Evolutionary conservation across 2,329 filamentous ascomycete species (phyloP).

Genomic region (Aureobasidium sp.): DNA sequence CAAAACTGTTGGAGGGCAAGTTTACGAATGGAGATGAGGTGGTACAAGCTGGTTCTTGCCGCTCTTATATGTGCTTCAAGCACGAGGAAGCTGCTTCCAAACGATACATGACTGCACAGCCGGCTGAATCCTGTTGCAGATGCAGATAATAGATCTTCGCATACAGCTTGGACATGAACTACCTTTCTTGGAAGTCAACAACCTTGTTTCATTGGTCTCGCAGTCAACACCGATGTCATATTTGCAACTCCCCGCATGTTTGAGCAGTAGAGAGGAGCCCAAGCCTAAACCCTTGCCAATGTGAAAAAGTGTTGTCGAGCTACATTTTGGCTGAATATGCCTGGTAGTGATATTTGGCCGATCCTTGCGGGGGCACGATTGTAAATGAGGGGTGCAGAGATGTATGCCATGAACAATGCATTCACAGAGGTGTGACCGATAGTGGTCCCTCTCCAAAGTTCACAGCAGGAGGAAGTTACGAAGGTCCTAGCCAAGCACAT

Average conservation of each 20-base stretch:
- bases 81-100: neutral
- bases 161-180: neutral
- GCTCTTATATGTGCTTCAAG: neutral
- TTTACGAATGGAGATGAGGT: too few relatives aligned
- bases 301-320: neutral
- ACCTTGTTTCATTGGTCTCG: neutral
- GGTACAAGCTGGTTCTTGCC: neutral
- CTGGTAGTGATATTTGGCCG: neutral
- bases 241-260: neutral
- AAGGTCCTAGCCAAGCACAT: neutral
- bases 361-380: neutral
- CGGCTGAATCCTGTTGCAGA: neutral
- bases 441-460: neutral
- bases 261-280: neutral
- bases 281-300: neutral
- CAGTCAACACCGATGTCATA: neutral
- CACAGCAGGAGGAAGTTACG: neutral
- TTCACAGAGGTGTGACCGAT: neutral
- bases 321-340: constrained; percentile 3
- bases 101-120: neutral
- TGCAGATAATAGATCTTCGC: neutral
- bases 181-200: neutral
- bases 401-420: neutral
- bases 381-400: neutral
- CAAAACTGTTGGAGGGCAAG: neutral